Evolutionary conservation across 306 rosid species (phyloP), one percentile per base, ranked within the genome.

Genomic region (Argentina anserina): DNA sequence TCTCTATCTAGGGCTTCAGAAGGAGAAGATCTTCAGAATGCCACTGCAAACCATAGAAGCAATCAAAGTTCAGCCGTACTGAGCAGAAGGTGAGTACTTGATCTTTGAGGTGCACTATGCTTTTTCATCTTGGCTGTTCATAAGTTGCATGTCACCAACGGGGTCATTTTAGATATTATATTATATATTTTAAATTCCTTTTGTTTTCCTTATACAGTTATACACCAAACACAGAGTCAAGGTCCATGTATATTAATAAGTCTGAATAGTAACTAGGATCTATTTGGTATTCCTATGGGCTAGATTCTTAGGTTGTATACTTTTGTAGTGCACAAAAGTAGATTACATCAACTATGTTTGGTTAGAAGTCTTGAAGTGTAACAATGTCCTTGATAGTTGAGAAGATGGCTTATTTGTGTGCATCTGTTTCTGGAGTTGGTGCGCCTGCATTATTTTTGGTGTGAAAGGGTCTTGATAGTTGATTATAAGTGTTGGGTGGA

Each of bases 81-180:
- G 76, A 86, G 83, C 81, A 80, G 86, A 81, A 91, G 99, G 99
- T 94, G 84, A 69, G 56, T 78, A 65, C 53, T 72, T 86, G n/a
- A 62, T 66, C 28, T 82, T 64, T 76, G 58, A 65, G 36, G 55
- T 8, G 34, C 37, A 21, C 59, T 33, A 31, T 67, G 77, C 62
- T n/a, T n/a, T n/a, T n/a, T n/a, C n/a, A 9, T 29, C 34, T 68
- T 23, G 25, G 4, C 46, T 65, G 20, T 50, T 49, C 29, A 18
- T 33, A 69, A 50, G 46, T 69, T 50, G 33, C 73, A n/a, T 37
- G 52, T n/a, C n/a, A n/a, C n/a, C n/a, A n/a, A n/a, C n/a, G n/a
- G n/a, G n/a, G n/a, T n/a, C n/a, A n/a, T n/a, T n/a, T n/a, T n/a
- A n/a, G n/a, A n/a, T n/a, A n/a, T n/a, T n/a, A n/a, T n/a, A n/a